Percentiles rank a stretch among this genome's conserved stretches.
Conservation (phyloP, 257 asterid species). For the Leptodermis oblonga region DNA sequence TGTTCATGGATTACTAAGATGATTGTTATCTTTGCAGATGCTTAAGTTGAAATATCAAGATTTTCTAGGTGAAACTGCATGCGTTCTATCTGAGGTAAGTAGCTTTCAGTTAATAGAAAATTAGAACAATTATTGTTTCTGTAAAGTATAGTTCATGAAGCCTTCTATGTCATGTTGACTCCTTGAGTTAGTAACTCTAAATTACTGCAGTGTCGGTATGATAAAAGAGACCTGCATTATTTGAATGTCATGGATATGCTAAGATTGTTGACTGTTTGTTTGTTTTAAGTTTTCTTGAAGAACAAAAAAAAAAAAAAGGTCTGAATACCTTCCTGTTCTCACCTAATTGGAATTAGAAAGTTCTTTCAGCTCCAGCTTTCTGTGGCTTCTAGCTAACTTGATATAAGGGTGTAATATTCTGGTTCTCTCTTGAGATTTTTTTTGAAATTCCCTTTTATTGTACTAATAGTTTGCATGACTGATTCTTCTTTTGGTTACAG, state of each 20-base stretch:
- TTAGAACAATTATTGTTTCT: background rate
- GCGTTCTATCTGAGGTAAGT: conserved; percentile 67
- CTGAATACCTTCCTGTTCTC: background rate
- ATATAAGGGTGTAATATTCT: background rate
- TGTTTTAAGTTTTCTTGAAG: background rate
- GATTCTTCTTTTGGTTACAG: conserved; percentile 26
- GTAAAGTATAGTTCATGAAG: background rate
- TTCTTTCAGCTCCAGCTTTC: background rate
- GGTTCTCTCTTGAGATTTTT: background rate
- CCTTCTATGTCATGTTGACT: background rate
- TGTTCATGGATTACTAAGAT: conserved; percentile 9
- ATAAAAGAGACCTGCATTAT: background rate
- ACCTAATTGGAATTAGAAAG: background rate
- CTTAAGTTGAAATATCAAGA: conserved; percentile 66
- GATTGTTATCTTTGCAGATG: conserved; percentile 37
- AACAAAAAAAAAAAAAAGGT: background rate
- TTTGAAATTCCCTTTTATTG: background rate
- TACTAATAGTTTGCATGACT: background rate
- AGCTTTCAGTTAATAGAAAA: conserved; percentile 2
- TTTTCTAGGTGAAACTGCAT: conserved; percentile 72
- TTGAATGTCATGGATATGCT: background rate
- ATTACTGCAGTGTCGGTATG: background rate
- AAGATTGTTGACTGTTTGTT: background rate
- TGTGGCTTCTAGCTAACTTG: background rate
- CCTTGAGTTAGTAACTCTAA: background rate